Evolutionary conservation across 495 filamentous ascomycete species (phyloP).

Genomic region (Lepidopterella palustris): DNA sequence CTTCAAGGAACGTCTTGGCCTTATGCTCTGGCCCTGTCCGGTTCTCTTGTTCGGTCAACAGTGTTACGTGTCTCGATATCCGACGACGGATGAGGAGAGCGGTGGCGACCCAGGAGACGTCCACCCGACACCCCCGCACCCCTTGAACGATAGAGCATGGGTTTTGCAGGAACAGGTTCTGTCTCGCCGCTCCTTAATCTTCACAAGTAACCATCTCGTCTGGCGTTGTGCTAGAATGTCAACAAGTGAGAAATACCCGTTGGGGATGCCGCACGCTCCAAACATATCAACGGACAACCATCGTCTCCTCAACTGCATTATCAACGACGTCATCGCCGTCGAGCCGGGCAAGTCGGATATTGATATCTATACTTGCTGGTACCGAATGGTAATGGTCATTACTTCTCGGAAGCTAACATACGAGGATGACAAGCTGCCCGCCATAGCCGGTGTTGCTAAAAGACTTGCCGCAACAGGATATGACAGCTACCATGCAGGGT

Average conservation of each 20-base stretch:
- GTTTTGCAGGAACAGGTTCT: too few relatives aligned
- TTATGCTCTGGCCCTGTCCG: too few relatives aligned
- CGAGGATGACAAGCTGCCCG: not conserved
- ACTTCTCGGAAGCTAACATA: not conserved
- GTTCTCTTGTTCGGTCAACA: too few relatives aligned
- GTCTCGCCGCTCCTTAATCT: not conserved
- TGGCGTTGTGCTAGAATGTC: constrained; percentile 1
- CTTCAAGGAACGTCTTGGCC: too few relatives aligned
- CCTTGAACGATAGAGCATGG: too few relatives aligned
- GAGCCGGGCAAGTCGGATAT: not conserved
- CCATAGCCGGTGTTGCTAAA: not conserved
- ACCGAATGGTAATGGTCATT: not conserved
- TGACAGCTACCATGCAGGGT: not conserved
- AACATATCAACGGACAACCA: constrained; percentile 9
- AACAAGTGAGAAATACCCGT: constrained; percentile 4
- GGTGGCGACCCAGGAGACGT: too few relatives aligned
- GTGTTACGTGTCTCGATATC: too few relatives aligned
- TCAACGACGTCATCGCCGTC: too few relatives aligned
- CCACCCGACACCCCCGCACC: too few relatives aligned
- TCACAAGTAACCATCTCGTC: not conserved
- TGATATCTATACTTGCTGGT: not conserved
- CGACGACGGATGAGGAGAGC: too few relatives aligned
- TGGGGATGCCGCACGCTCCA: constrained; percentile 6
- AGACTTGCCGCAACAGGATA: not conserved
- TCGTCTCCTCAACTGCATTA: too few relatives aligned